A percentile compares a stretch with the other conserved stretches of the same genome.
Conservation (phyloP, 2,329 filamentous ascomycete species). For the Colletotrichum coccodes region DNA sequence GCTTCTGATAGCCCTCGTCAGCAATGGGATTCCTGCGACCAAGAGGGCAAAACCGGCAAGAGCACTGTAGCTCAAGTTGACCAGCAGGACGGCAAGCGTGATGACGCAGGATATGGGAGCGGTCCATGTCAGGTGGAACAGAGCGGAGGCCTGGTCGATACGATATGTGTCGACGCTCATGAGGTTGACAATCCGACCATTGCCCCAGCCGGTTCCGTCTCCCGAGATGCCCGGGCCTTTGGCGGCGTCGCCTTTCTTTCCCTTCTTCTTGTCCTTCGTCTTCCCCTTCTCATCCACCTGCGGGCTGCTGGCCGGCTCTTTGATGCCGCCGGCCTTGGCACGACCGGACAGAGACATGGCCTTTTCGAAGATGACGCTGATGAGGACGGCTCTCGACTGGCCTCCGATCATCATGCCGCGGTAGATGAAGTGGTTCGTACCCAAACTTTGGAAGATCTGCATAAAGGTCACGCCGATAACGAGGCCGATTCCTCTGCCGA, state of each 20-base stretch:
- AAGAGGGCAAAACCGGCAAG: conserved; percentile 88
- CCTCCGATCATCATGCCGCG: conserved; percentile 92
- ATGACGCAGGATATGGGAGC: conserved; percentile 82
- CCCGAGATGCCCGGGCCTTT: conserved; percentile 63
- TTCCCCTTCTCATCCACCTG: conserved; percentile 54
- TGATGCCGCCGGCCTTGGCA: conserved; percentile 82
- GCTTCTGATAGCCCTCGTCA: conserved; percentile 80
- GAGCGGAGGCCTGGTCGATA: conserved; percentile 85
- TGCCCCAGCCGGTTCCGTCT: conserved; percentile 88
- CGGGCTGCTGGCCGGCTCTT: conserved; percentile 55
- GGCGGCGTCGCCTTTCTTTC: conserved; percentile 49
- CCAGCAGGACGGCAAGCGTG: conserved; percentile 80
- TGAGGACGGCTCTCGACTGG: conserved; percentile 82
- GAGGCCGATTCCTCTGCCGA: conserved; percentile 82
- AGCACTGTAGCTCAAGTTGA: conserved; percentile 92
- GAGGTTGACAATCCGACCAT: conserved; percentile 89
- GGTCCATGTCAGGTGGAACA: conserved; percentile 94
- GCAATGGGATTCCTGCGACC: conserved; percentile 78
- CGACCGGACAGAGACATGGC: conserved; percentile 88
- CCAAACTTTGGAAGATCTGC: conserved; percentile 84
- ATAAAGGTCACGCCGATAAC: conserved; percentile 86
- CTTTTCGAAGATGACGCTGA: conserved; percentile 91
- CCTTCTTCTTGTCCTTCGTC: conserved; percentile 50
- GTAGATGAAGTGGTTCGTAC: conserved; percentile 92
- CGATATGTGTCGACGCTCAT: conserved; percentile 98